Percentiles rank a stretch among this genome's conserved stretches.
phyloP scores from a whole-genome alignment of 345 rosid species.

The Lepidium sativum region DNA sequence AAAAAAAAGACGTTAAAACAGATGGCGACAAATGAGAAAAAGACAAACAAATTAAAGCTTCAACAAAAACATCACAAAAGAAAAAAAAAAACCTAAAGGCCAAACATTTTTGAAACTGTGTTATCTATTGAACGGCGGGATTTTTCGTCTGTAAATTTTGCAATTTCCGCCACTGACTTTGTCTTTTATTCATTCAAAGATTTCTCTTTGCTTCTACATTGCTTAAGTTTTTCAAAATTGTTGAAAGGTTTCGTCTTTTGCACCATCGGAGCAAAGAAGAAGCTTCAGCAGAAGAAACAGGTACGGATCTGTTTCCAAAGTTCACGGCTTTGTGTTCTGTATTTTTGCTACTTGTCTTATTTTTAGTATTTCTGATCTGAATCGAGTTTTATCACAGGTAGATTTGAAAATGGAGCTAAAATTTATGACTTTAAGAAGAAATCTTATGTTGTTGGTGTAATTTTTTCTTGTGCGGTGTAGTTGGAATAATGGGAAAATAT shows the following conservation, averaged over 20 bases:
- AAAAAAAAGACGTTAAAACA: neutral
- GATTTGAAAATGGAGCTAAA: neutral
- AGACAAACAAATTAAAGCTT: neutral
- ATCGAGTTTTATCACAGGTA: neutral
- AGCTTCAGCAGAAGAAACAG: neutral
- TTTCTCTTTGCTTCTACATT: neutral
- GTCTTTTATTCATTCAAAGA: neutral
- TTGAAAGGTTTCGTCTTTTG: neutral
- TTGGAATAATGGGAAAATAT: neutral
- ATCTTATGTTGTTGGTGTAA: neutral
- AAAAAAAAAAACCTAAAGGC: slow-evolving; percentile 6
- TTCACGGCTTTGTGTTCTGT: slow-evolving; percentile 6
- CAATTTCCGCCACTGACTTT: neutral
- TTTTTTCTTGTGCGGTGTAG: neutral
- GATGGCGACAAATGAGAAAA: neutral
- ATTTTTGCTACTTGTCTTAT: neutral
- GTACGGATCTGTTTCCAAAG: slow-evolving; percentile 15
- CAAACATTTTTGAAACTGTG: neutral
- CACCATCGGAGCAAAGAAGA: neutral
- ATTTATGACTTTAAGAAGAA: neutral
- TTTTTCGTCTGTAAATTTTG: neutral
- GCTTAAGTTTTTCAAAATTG: neutral
- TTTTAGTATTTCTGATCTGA: neutral
- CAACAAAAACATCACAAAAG: neutral
- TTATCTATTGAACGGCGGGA: slow-evolving; percentile 11